Conservation (phyloP, 116 monocot genomes). For the Dioscorea cayenensis region DNA sequence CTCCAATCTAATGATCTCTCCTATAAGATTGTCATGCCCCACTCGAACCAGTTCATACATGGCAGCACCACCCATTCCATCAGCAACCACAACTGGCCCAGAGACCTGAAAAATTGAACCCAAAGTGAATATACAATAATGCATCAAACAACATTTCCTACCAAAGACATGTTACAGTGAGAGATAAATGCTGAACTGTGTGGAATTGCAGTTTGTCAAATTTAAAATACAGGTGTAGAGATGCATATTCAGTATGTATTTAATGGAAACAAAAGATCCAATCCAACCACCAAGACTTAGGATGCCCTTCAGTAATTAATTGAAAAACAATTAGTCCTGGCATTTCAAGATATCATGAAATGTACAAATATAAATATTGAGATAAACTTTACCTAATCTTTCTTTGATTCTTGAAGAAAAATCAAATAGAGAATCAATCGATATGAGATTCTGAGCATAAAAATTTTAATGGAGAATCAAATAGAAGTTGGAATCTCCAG, state of each 20-base stretch:
- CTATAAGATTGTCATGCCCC: conserved; percentile 97
- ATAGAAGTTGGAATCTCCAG: too few species aligned
- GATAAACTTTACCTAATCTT: neutral
- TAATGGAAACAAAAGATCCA: neutral
- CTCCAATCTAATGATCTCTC: conserved; percentile 98
- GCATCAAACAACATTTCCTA: neutral
- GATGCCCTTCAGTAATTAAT: neutral
- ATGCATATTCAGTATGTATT: too few species aligned
- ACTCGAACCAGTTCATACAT: conserved; percentile 99
- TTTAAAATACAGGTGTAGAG: neutral
- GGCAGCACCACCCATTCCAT: conserved; percentile 99
- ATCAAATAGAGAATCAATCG: too few species aligned
- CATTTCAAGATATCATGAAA: neutral
- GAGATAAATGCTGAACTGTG: neutral
- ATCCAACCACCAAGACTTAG: neutral
- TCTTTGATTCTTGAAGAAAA: neutral
- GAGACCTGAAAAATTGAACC: conserved; percentile 51
- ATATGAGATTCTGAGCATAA: too few species aligned
- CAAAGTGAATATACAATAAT: neutral
- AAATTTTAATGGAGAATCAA: too few species aligned
- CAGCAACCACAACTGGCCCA: conserved; percentile 98
- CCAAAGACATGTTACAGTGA: neutral
- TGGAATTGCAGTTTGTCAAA: neutral
- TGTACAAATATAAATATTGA: too few species aligned
- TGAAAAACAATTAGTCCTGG: neutral